Evolutionary conservation across 176 grass and related monocot species (phyloP), one percentile per base, ranked within the genome.

Genomic region (Cymbopogon citratus): DNA sequence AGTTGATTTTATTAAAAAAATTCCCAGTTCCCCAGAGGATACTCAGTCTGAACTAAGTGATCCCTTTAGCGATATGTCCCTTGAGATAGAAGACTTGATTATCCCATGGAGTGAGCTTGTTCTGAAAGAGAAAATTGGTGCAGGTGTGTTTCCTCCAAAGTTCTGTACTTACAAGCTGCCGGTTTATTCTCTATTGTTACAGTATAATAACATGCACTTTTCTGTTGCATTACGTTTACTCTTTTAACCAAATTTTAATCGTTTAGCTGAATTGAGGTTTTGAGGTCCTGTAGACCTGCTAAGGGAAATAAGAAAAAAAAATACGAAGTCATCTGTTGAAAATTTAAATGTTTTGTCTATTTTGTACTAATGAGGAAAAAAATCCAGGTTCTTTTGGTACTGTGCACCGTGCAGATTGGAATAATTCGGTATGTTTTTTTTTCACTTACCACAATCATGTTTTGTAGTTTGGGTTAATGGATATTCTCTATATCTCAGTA

Each of bases 381-480:
- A 3, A 69, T 89, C 59, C 84, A 93, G 94, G 94, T 68, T 97
- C 94, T 51, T 97, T 97, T 89, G 94, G 94, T 57, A 97, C 91
- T 75, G 94, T 97, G 44, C 91, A 93, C 63, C 94, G 78, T 86
- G 94, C 94, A 41, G 94, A 97, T 86, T 97, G 94, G 94, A 77
- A 93, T 90, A 89, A 67, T 71, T 97, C 89, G 63, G 94, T 97
- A 93, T 86, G 91, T 81, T n/a, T 70, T 64, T 64, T 65, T 66
- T 5, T 76, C 12, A 28, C 62, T 59, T 41, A 80, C 19, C 59
- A 25, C 41, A 54, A 71, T 3, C 16, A 77, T 45, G 13, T 51
- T 73, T 77, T 72, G 36, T 1, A 49, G 52, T 83, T 85, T 6
- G 10, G 2, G 29, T 72, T 64, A 34, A 63, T 85, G 66, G 12